These are phyloP conservation scores for Shiraia bambusicola DNA, from an alignment of 2,329 filamentous ascomycete species.

Conservation along the genomic window DNA sequence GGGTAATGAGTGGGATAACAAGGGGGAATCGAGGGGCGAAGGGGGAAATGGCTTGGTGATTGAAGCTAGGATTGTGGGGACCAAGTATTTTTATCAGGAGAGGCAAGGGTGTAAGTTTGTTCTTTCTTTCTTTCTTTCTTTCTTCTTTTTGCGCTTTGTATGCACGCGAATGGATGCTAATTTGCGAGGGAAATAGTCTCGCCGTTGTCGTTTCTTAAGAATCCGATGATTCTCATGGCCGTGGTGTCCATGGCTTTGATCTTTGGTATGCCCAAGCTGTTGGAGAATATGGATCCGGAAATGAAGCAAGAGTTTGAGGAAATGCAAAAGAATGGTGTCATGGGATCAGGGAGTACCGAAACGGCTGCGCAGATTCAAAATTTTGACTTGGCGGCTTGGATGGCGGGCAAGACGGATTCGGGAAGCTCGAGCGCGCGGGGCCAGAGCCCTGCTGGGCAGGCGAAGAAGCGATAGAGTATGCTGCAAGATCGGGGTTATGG, in stretches of 20 bases:
- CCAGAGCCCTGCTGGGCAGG: conserved; percentile 32
- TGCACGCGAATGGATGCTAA: conserved; percentile 16
- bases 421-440: conserved; percentile 21
- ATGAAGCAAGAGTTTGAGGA: conserved; percentile 90
- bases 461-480: conserved; percentile 20
- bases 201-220: conserved; percentile 80
- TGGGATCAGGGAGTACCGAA: conserved; percentile 46
- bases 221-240: conserved; percentile 94
- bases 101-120: conserved; percentile 69
- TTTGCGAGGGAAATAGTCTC: conserved; percentile 59
- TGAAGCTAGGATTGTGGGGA: conserved; percentile 61
- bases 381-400: conserved; percentile 69
- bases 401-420: conserved; percentile 58
- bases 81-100: conserved; percentile 76
- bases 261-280: conserved; percentile 89
- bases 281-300: conserved; percentile 99
- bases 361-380: conserved; percentile 58
- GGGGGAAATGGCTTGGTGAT: conserved; percentile 52
- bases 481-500: background rate
- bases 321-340: conserved; percentile 74
- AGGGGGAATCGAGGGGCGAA: conserved; percentile 63
- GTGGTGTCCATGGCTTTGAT: conserved; percentile 80
- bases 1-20: conserved; percentile 88
- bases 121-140: too few relatives aligned
- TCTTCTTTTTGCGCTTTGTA: too few relatives aligned